Percentiles rank a stretch among this genome's conserved stretches.
Evolutionary conservation across 768 basidiomycete genomes (phyloP).

Genomic region (Porphyrellus cyaneotinctus): DNA sequence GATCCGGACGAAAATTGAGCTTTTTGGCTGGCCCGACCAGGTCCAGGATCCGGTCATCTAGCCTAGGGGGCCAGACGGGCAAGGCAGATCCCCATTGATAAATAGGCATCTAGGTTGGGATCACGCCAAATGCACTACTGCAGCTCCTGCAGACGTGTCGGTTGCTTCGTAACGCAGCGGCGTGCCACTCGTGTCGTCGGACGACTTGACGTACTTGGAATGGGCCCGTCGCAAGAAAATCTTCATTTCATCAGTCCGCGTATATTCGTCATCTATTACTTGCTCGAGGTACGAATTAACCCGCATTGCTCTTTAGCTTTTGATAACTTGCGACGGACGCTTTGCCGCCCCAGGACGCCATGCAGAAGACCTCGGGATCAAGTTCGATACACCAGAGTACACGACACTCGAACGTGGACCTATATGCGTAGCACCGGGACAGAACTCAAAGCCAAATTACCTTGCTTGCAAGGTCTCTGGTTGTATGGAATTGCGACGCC

Average conservation of each 20-base stretch:
- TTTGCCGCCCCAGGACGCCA: conserved; percentile 60
- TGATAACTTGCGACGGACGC: conserved; percentile 70
- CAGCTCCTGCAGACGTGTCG: too few species aligned
- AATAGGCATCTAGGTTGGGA: too few species aligned
- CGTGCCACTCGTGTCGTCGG: conserved; percentile 57
- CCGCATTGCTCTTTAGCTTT: conserved; percentile 45
- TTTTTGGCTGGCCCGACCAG: too few species aligned
- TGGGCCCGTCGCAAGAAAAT: conserved; percentile 76
- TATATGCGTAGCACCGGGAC: conserved; percentile 41
- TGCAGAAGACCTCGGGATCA: conserved; percentile 78
- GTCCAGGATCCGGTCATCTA: too few species aligned
- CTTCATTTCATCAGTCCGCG: conserved; percentile 40
- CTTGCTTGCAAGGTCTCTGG: too few species aligned
- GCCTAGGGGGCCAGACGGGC: too few species aligned
- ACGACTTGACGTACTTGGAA: conserved; percentile 86
- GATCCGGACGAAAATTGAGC: too few species aligned
- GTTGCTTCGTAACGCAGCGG: conserved; percentile 66
- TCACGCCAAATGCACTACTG: too few species aligned
- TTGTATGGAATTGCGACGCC: too few species aligned
- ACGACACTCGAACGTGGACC: conserved; percentile 56
- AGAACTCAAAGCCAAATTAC: conserved; percentile 30
- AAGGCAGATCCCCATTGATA: too few species aligned
- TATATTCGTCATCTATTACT: not conserved
- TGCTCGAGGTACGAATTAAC: conserved; percentile 1
- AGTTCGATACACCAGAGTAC: conserved; percentile 73